Evolutionary conservation across 108 stramenopile species (phyloP), one percentile per base, ranked within the genome.

Genomic region (Aurantiochytrium sp.): DNA sequence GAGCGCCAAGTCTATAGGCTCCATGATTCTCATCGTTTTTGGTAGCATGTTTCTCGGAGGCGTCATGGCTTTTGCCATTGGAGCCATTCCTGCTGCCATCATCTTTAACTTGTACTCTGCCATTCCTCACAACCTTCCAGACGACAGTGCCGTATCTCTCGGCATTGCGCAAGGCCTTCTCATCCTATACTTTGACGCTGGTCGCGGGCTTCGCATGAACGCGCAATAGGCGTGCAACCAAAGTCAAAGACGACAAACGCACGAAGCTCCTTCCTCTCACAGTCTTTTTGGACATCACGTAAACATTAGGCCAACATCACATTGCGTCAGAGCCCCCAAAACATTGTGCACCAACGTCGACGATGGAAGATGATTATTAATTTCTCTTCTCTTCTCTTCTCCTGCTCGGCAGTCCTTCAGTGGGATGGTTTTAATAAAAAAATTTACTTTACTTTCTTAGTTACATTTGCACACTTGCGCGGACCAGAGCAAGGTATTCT

Each of bases 151-250:
- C 16, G 16, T 83, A 21, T 83, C 76, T 6, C 51, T 83, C 19
- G 76, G 76, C 28, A 83, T 83, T 83, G 76, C 49, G 18, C 76
- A 83, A 35, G 76, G 76, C 76, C 49, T 83, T 18, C 45, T 83
- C 51, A 83, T 83, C 23, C 19, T 83, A 23, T 83, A 28, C 51
- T 83, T 83, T 23, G 76, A 83, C 23, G 51, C 51, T 12, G 76
- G 76, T 25, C 45, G 76, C 25, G 76, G 76, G 5, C 45, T 83
- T 12, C 76, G 76, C 28, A 83, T 69, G 64, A 69, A 69, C 64
- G 64, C 64, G 25, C 64, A 69, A 69, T 69, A 69, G 64, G 42
- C 35, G 64, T 12, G 8, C 25, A 10, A 6, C 21, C 2, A 23
- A 8, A 23, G 42, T 18, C 42, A 23, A 18, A 8, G 64, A 4